These are phyloP conservation scores for Sonneratia alba DNA, from an alignment of 345 rosid genomes.

Conservation along the genomic window DNA sequence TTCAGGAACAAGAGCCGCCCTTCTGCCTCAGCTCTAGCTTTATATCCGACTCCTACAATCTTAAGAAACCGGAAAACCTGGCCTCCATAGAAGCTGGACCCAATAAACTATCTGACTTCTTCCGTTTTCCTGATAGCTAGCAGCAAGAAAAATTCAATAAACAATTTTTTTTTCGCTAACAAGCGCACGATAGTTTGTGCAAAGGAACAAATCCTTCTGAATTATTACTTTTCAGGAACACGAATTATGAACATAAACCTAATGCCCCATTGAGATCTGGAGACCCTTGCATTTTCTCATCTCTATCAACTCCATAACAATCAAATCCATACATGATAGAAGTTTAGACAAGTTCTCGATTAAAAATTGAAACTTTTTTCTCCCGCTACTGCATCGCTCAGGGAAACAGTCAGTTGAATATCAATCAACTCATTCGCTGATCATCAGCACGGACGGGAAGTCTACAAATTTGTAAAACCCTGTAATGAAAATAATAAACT, in stretches of 20 bases:
- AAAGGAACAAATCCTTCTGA: too few relatives aligned
- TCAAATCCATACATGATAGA: background rate
- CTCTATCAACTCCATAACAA: too few relatives aligned
- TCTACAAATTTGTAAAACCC: background rate
- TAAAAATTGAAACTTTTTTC: background rate
- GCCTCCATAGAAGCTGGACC: conserved; percentile 36
- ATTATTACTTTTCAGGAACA: too few relatives aligned
- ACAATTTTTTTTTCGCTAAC: too few relatives aligned
- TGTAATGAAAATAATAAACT: background rate
- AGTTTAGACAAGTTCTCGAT: background rate
- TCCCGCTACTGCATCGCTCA: background rate
- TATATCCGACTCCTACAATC: conserved; percentile 80
- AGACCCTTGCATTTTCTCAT: too few relatives aligned
- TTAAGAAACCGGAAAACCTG: conserved; percentile 59
- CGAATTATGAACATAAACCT: too few relatives aligned
- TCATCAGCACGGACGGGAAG: background rate
- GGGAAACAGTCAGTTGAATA: background rate
- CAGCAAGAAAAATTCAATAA: background rate
- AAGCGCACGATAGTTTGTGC: too few relatives aligned
- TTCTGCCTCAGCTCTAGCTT: conserved; percentile 65
- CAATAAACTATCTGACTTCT: background rate
- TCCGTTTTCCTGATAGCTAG: background rate
- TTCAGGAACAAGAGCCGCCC: conserved; percentile 55
- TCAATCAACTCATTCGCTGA: background rate
- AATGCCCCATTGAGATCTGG: too few relatives aligned